These are phyloP conservation scores for Pyracantha coccinea DNA, from an alignment of 331 rosid genomes.

Conservation along the genomic window DNA sequence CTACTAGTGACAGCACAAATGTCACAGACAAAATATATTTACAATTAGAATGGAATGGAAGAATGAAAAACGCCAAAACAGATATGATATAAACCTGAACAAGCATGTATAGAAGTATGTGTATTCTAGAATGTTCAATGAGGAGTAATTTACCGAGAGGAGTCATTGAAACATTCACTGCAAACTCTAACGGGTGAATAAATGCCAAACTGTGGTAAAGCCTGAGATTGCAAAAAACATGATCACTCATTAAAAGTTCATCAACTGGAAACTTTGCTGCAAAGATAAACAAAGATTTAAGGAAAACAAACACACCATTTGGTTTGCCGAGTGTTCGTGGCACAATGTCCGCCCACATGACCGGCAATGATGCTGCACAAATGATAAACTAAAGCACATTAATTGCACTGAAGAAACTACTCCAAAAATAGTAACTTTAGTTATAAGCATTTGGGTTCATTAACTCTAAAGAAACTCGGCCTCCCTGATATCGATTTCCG, in stretches of 20 bases:
- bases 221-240: conserved; percentile 33
- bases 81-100: background rate
- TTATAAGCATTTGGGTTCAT: background rate
- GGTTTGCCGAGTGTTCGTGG: conserved; percentile 81
- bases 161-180: conserved; percentile 69
- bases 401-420: background rate
- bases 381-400: background rate
- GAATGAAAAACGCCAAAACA: background rate
- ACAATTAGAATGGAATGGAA: background rate
- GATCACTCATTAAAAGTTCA: conserved; percentile 9
- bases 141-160: conserved; percentile 42
- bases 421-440: background rate
- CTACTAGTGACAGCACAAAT: background rate
- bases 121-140: background rate
- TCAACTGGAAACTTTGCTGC: background rate
- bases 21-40: background rate
- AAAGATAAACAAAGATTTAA: background rate
- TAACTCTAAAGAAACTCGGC: background rate
- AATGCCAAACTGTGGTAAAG: conserved; percentile 82
- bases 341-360: conserved; percentile 92
- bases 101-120: no score
- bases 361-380: conserved; percentile 89
- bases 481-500: background rate
- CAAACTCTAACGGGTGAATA: conserved; percentile 78
- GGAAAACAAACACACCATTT: conserved; percentile 39